Base-by-base conservation (phyloP, 768 basidiomycete genomes). In the Lactarius pseudohatsudake region DNA sequence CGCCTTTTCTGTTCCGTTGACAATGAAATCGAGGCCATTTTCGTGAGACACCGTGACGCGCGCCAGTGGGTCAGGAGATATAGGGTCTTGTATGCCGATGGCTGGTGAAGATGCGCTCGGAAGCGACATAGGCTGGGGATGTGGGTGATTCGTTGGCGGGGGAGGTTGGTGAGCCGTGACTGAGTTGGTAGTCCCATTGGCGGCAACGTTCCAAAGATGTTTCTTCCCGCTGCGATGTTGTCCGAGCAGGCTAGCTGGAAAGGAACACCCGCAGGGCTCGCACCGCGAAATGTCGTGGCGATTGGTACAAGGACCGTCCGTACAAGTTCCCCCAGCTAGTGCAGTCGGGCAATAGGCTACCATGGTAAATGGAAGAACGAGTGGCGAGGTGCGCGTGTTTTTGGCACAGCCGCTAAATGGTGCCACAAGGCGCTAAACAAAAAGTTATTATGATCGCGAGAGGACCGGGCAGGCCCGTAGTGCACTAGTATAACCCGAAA, bases 211-310 rank as follows among this genome's bases (percentile, higher is more conserved):
- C 16, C n/a, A 34, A 22, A 67, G 62, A 36, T 67, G 66, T 6
- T 15, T 38, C 41, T 7, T 64, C 36, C 62, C 53, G 16, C 11
- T 60, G 13, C 38, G 10, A 38, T 67, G 66, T 60, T 59, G 58
- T 7, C 8, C 8, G 41, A 59, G 15, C 43, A 56, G 32, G 5
- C 36, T 10, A 13, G 53, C 30, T 22, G 66, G 58, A 30, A 64
- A 64, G 2, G 62, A 45, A 20, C 66, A 63, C 7, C 64, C 28
- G 64, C 75, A 76, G 1, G 57, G 41, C n/a, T 70, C 56, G 63
- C 75, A 76, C 30, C 74, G 64, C 8, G 53, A 41, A 18, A 68
- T 67, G 32, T 73, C 69, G 54, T 76, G 75, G 4, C 56, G 38
- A 6, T 64, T 53, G 4, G 20, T 18, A 56, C 75, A 76, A 36